These are phyloP conservation scores for Phyllosticta citrichinensis DNA, from an alignment of 2,329 filamentous ascomycete species.

Conservation along the genomic window DNA sequence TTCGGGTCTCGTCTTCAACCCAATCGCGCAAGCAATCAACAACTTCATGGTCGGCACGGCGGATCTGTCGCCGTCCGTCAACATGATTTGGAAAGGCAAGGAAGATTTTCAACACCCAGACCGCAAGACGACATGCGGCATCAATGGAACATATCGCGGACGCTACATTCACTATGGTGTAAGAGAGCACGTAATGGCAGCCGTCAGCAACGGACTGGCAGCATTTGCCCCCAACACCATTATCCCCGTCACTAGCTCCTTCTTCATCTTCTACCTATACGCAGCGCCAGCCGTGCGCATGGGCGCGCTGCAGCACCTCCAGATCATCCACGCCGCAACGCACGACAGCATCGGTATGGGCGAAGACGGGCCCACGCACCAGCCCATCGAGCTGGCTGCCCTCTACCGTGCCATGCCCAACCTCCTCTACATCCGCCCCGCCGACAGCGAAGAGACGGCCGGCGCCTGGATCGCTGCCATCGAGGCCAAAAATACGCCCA, in stretches of 20 bases:
- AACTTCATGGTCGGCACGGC: slow-evolving; percentile 68
- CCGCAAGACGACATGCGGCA: slow-evolving; percentile 32
- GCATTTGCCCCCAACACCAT: slow-evolving; percentile 60
- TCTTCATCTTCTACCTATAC: slow-evolving; percentile 99
- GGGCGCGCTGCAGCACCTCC: slow-evolving; percentile 81
- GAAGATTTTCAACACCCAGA: slow-evolving; percentile 40
- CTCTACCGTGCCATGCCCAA: slow-evolving; percentile 62
- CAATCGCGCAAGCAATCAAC: slow-evolving; percentile 71
- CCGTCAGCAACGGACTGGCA: slow-evolving; percentile 44
- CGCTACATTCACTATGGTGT: slow-evolving; percentile 39
- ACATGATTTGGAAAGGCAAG: slow-evolving; percentile 45
- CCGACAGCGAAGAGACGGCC: slow-evolving; percentile 48
- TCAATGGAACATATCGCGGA: slow-evolving; percentile 46
- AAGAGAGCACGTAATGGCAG: slow-evolving; percentile 29
- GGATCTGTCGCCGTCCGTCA: slow-evolving; percentile 45
- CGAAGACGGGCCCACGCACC: slow-evolving; percentile 96
- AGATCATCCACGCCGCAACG: slow-evolving; percentile 89
- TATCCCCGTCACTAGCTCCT: slow-evolving; percentile 89
- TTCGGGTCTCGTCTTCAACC: slow-evolving; percentile 42
- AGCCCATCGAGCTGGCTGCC: slow-evolving; percentile 95
- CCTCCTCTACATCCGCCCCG: slow-evolving; percentile 49
- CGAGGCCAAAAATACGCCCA: slow-evolving; percentile 31
- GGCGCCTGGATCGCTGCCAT: slow-evolving; percentile 46
- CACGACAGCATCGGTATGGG: slow-evolving; percentile 99
- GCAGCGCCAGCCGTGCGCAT: slow-evolving; percentile 91